Evolutionary conservation across 1,139 yeast genomes (phyloP), one percentile per base, ranked within the genome.

Genomic region (Magnusiomyces fungicola): DNA sequence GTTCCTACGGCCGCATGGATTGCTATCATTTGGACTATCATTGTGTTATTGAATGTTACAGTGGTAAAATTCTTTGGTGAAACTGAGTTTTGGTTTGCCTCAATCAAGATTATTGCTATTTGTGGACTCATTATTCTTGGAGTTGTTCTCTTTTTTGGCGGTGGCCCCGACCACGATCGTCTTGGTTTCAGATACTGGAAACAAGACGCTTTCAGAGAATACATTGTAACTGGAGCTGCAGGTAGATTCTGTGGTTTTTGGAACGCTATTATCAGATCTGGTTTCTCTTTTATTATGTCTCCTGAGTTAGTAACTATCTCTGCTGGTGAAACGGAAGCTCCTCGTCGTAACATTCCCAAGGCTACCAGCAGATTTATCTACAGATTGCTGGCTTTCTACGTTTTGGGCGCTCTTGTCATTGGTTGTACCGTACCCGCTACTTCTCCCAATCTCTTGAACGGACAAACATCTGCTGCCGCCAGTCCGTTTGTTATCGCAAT

Each of bases 1-100:
- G 89, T 85, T 22, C 92, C 94, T 3, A 66, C 80, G 50, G 85
- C 82, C 36, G 85, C 74, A 4, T 87, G 95, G 95, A 85, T 86
- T 58, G 67, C 79, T 39, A 83, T 87, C 43, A 83, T 84, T 58
- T 81, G 78, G 70, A 76, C 77, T 18, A 42, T 79, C 6, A 63
- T 81, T 39, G 71, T 81, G 0, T 54, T 60, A 18, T 62, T 73
- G 44, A 81, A 82, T 62, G 71, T 80, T 60, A 70, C 80, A 63
- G 83, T 85, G n/a, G 88, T 82, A 40, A 73, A 72, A 58, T 73
- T 68, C 55, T 82, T 79, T 58, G 88, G 89, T 57, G 88, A 82
- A 60, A 60, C 79, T 41, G 88, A 82, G 63, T 82, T 81, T 61
- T 78, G 82, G 81, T 69, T 83, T 48, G 86, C 90, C 2, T 71